A percentile compares a stretch with the other conserved stretches of the same genome.
These are phyloP conservation scores for Zygoascus bituminiphila DNA, from an alignment of 805 yeast species.

Conservation along the genomic window DNA sequence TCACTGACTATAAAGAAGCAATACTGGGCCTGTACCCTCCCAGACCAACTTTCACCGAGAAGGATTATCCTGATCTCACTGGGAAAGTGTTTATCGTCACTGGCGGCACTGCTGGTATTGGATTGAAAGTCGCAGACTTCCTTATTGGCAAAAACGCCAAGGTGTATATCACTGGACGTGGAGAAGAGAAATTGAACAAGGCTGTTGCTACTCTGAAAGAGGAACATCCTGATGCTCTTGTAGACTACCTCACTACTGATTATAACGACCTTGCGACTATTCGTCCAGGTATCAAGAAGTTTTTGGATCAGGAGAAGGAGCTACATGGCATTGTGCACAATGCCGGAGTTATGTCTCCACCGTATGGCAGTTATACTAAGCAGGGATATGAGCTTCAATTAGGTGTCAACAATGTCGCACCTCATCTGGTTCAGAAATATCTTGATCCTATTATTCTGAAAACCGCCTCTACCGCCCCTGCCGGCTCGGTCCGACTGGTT, in stretches of 20 bases:
- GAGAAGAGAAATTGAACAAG: background rate
- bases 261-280: slow-evolving; percentile 36
- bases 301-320: slow-evolving; percentile 23
- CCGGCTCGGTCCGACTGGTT: slow-evolving; percentile 33
- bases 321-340: slow-evolving; percentile 36
- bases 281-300: slow-evolving; percentile 30
- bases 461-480: slow-evolving; percentile 25
- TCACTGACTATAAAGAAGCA: background rate
- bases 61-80: slow-evolving; percentile 26
- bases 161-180: slow-evolving; percentile 34
- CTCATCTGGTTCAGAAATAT: background rate
- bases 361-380: slow-evolving; percentile 15
- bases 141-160: slow-evolving; percentile 30
- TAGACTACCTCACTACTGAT: slow-evolving; percentile 8
- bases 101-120: slow-evolving; percentile 22
- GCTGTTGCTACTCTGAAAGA: background rate
- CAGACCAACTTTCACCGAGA: slow-evolving; percentile 19
- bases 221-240: background rate
- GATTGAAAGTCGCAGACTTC: slow-evolving; percentile 27
- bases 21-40: slow-evolving; percentile 2
- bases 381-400: slow-evolving; percentile 25
- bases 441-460: slow-evolving; percentile 33
- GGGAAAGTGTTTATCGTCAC: slow-evolving; percentile 17
- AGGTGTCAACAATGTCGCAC: slow-evolving; percentile 35
- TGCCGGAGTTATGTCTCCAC: slow-evolving; percentile 39